phyloP scores from a whole-genome alignment of 495 filamentous ascomycete genomes.

The Penicillium egyptiacum region DNA sequence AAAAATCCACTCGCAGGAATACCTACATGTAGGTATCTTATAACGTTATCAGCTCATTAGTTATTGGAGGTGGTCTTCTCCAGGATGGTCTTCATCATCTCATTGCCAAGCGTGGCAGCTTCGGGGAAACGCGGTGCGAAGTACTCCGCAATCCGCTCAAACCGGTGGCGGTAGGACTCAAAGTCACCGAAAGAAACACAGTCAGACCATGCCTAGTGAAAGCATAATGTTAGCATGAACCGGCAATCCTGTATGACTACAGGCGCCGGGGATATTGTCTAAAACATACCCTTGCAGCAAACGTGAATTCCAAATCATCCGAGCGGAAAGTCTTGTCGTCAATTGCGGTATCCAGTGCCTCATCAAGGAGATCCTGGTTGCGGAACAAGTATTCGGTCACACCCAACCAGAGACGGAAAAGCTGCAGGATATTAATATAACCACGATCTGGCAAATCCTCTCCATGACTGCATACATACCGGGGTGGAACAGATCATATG shows the following conservation, averaged over 20 bases:
- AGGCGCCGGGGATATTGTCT: neutral
- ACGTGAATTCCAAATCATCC: slow-evolving; percentile 96
- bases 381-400: slow-evolving; percentile 97
- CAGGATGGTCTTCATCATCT: slow-evolving; percentile 95
- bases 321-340: slow-evolving; percentile 83
- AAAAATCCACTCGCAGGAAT: neutral
- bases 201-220: slow-evolving; percentile 78
- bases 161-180: slow-evolving; percentile 83
- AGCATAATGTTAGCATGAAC: slow-evolving; percentile 11
- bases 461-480: slow-evolving; percentile 41
- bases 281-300: slow-evolving; percentile 72
- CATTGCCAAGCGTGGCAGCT: slow-evolving; percentile 82
- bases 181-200: slow-evolving; percentile 89
- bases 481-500: slow-evolving; percentile 99
- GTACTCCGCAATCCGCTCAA: slow-evolving; percentile 83
- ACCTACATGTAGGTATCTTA: slow-evolving; percentile 2
- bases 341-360: slow-evolving; percentile 79
- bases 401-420: slow-evolving; percentile 97
- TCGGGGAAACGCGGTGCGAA: slow-evolving; percentile 87
- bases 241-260: neutral
- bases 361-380: slow-evolving; percentile 77
- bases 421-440: slow-evolving; percentile 40
- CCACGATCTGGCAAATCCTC: neutral
- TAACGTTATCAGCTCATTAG: slow-evolving; percentile 11
- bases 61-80: slow-evolving; percentile 62